phyloP scores from a whole-genome alignment of 176 grass and related monocot genomes.

The Melocanna baccifera region DNA sequence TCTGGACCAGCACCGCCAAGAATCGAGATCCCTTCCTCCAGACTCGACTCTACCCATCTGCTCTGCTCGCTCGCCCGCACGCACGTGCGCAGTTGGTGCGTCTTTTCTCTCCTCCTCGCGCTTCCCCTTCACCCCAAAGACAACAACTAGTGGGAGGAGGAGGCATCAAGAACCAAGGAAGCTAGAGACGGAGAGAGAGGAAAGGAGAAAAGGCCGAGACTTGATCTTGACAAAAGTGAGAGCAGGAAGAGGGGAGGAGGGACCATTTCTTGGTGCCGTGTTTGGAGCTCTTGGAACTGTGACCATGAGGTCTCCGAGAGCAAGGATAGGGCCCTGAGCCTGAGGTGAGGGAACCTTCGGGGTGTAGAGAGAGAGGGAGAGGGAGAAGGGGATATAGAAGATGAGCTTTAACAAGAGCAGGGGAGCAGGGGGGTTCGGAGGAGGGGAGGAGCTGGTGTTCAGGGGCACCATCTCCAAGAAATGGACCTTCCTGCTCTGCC shows the following conservation, averaged over 20 bases:
- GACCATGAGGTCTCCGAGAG: conserved; percentile 6
- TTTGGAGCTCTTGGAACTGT: background rate
- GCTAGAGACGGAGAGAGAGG: background rate
- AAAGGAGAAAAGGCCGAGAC: conserved; percentile 12
- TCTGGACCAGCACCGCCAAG: background rate
- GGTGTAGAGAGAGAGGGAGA: background rate
- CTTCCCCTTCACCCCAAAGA: conserved; percentile 61
- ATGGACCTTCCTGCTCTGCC: conserved; percentile 70
- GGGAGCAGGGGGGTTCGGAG: background rate
- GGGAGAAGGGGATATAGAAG: background rate
- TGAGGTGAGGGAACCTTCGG: background rate
- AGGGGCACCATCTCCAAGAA: conserved; percentile 51
- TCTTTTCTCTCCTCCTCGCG: background rate
- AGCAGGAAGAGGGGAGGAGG: background rate
- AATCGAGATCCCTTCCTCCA: conserved; percentile 44
- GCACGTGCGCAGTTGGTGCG: conserved; percentile 28
- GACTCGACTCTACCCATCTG: conserved; percentile 20
- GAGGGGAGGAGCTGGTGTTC: conserved; percentile 36
- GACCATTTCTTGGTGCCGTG: conserved; percentile 20
- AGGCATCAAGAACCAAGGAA: conserved; percentile 28
- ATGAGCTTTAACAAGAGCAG: conserved; percentile 62
- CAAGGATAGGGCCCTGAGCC: background rate
- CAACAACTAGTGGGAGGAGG: conserved; percentile 23
- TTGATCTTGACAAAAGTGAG: conserved; percentile 39
- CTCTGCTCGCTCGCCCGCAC: background rate